A percentile compares a stretch with the other conserved stretches of the same genome.
Conservation (phyloP, 1,284 basidiomycete genomes). For the Pseudozyma tsukubaensis region DNA sequence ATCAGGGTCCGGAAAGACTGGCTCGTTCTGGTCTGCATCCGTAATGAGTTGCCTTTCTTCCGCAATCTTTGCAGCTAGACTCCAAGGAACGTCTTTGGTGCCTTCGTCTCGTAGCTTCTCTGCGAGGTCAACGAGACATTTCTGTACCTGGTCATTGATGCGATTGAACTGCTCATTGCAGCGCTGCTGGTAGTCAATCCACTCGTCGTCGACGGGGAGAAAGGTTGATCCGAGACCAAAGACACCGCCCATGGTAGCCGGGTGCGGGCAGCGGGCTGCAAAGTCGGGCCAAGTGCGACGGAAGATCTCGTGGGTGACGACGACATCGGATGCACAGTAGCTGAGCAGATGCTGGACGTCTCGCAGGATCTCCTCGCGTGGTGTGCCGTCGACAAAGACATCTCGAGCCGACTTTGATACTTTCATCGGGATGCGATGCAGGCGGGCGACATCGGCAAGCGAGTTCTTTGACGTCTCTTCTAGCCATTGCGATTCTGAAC, state of each 20-base stretch:
- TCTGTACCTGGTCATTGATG: conserved; percentile 80
- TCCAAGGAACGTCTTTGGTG: conserved; percentile 49
- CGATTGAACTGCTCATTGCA: conserved; percentile 83
- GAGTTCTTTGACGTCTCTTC: conserved; percentile 92
- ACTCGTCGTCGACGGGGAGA: conserved; percentile 87
- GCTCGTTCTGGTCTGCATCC: conserved; percentile 21
- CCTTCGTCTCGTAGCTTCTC: conserved; percentile 70
- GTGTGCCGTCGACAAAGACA: conserved; percentile 75
- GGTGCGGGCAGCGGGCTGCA: conserved; percentile 85
- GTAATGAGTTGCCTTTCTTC: conserved; percentile 25
- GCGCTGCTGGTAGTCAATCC: conserved; percentile 82
- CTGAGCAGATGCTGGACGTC: conserved; percentile 81
- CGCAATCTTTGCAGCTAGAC: conserved; percentile 63
- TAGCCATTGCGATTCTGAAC: conserved; percentile 76
- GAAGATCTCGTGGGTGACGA: conserved; percentile 86
- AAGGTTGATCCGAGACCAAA: conserved; percentile 92
- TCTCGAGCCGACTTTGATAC: conserved; percentile 84
- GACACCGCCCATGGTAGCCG: conserved; percentile 91
- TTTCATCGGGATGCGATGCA: conserved; percentile 82
- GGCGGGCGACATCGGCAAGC: conserved; percentile 87
- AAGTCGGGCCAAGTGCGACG: conserved; percentile 85
- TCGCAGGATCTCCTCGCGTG: conserved; percentile 76
- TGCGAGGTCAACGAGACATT: conserved; percentile 78
- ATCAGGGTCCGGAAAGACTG: conserved; percentile 38
- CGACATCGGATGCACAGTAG: conserved; percentile 89